Percentiles rank a stretch among this genome's conserved stretches.
Conservation (phyloP, 2,329 filamentous ascomycete species). For the Aspergillus calidoustus region DNA sequence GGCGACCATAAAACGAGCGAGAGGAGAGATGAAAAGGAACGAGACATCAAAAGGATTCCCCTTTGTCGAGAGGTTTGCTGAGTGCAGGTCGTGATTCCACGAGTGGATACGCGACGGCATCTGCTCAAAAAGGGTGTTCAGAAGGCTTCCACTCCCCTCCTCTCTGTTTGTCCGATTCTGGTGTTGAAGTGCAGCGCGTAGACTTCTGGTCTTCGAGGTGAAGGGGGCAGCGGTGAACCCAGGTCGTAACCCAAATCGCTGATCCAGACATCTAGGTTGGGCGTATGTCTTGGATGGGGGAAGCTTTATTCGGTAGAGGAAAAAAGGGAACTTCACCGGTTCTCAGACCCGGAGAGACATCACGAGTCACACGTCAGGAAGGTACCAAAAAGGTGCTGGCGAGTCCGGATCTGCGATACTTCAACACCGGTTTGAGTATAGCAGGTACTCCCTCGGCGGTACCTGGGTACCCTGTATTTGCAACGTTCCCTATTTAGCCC, state of each 20-base stretch:
- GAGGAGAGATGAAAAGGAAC: conserved; percentile 17
- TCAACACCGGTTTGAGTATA: conserved; percentile 22
- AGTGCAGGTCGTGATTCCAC: conserved; percentile 13
- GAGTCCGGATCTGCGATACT: conserved; percentile 28
- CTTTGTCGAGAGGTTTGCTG: conserved; percentile 33
- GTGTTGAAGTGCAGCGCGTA: conserved; percentile 15
- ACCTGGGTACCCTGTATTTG: conserved; percentile 17
- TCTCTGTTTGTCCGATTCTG: conserved; percentile 26
- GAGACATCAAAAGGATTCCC: conserved; percentile 17
- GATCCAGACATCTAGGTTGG: conserved; percentile 25
- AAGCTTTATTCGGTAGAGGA: conserved; percentile 20
- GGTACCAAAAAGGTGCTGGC: conserved; percentile 17
- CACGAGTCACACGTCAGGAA: conserved; percentile 28
- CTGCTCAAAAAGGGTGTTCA: conserved; percentile 20
- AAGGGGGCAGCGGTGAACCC: conserved; percentile 29
- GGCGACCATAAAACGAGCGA: conserved; percentile 20
- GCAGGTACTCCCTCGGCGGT: conserved; percentile 20
- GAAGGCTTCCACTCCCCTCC: conserved; percentile 13
- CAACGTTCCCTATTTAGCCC: conserved; percentile 17
- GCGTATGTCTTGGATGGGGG: conserved; percentile 30
- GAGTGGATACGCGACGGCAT: conserved; percentile 30
- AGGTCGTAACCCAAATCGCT: conserved; percentile 16
- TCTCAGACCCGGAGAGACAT: conserved; percentile 24
- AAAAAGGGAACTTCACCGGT: conserved; percentile 24
- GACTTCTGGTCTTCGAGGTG: conserved; percentile 23